Evolutionary conservation across 805 yeast species (phyloP), one percentile per base, ranked within the genome.

Genomic region (Monosporozyma yasuniensis): DNA sequence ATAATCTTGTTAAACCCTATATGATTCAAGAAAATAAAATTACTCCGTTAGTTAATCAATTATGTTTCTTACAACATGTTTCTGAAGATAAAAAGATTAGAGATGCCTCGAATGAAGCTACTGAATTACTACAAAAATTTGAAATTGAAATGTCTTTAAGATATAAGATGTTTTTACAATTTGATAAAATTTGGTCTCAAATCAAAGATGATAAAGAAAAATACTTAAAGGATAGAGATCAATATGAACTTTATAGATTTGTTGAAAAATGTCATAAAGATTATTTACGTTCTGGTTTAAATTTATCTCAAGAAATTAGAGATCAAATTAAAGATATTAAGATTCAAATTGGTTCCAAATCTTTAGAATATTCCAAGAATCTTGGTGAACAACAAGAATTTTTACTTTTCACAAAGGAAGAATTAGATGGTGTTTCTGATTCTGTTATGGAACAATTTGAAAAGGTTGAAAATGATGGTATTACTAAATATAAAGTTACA

Each of bases 351-450:
- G 76, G 84, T n/a, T 72, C 68, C 34, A 68, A 83, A 52, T 66
- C 79, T 2, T 69, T 83, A 35, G 71, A 77, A 55, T 87, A 77
- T 64, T 68, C 78, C 38, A 82, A 80, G 57, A 84, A 84, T 61
- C 69, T 80, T 50, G 87, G 84, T 50, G 91, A 83, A 64, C 87
- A 84, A 60, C 76, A 77, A 16, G 90, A 79, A 32, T 78, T 60
- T 57, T 58, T 83, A 30, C 54, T 73, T 23, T 85, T 86, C 65
- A 75, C 88, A 37, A 67, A 64, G 50, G 82, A 81, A 47, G 83
- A 87, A 61, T 72, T 87, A 42, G 77, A 73, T 9, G 96, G 96
- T 38, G 84, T 87, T 42, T 90, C 95, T 2, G 73, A 75, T 38
- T 79, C 78, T 50, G 78, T 78, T 2, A 56, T 84, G 55, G 74